These are phyloP conservation scores for Pseudozyma pruni DNA, from an alignment of 1,284 basidiomycete genomes.

Conservation along the genomic window DNA sequence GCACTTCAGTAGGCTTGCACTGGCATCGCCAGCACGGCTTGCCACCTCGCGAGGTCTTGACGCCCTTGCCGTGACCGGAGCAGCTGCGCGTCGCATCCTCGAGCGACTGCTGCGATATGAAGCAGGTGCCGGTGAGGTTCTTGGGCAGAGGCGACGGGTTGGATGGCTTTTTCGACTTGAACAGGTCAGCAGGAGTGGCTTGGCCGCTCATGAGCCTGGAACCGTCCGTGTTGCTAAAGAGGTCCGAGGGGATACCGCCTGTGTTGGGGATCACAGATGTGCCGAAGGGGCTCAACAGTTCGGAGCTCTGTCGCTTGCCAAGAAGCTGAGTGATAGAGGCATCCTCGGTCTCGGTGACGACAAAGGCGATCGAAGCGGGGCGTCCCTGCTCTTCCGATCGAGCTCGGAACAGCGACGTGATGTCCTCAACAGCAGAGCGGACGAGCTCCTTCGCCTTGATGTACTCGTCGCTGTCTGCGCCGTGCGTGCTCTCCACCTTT, in stretches of 20 bases:
- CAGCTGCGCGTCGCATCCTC: conserved; percentile 55
- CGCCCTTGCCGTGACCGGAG: conserved; percentile 54
- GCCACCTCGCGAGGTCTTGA: conserved; percentile 53
- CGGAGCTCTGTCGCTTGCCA: conserved; percentile 19
- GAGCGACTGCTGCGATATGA: conserved; percentile 38
- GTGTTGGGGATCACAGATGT: too few relatives aligned
- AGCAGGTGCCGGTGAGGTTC: conserved; percentile 50
- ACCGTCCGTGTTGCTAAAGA: too few relatives aligned
- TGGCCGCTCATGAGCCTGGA: too few relatives aligned
- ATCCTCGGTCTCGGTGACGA: conserved; percentile 30
- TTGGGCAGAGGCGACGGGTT: conserved; percentile 20
- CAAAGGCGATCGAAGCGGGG: conserved; percentile 35
- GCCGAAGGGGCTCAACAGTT: conserved; percentile 36
- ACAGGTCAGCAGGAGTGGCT: neutral
- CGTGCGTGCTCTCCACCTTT: conserved; percentile 41
- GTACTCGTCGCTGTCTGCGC: conserved; percentile 31
- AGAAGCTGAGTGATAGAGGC: conserved; percentile 2
- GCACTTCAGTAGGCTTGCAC: conserved; percentile 48
- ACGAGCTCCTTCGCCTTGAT: conserved; percentile 29
- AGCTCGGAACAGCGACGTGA: conserved; percentile 20
- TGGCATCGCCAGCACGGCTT: conserved; percentile 58
- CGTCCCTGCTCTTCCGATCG: conserved; percentile 32
- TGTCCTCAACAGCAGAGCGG: conserved; percentile 23
- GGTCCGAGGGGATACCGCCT: conserved; percentile 9
- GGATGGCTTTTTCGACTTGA: conserved; percentile 3